Percentiles rank a stretch among this genome's conserved stretches.
Evolutionary conservation across 352 stramenopile genomes (phyloP).

Genomic region (Halophytophthora polymorphica): DNA sequence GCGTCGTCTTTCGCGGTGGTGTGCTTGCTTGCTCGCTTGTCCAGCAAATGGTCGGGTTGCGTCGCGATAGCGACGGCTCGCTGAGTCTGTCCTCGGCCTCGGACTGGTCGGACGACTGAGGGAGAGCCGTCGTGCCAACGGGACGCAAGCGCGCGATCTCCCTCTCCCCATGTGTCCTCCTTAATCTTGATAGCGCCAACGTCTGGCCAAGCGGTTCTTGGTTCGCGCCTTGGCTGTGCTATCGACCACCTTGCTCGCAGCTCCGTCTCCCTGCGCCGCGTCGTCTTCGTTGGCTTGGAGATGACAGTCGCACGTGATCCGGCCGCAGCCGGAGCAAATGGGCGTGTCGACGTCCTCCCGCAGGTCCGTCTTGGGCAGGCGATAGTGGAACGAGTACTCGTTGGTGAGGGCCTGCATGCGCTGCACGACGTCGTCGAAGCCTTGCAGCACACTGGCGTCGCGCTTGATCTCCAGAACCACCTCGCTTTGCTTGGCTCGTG

Average conservation of each 20-base stretch:
- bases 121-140: background rate
- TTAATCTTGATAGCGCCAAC: constrained; percentile 37
- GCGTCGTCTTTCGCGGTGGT: constrained; percentile 1
- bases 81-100: constrained; percentile 83
- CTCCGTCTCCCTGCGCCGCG: background rate
- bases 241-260: constrained; percentile 6
- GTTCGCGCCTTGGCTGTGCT: constrained; percentile 20
- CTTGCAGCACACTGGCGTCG: constrained; percentile 34
- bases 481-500: constrained; percentile 38
- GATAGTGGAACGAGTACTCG: constrained; percentile 57
- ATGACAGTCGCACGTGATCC: constrained; percentile 56
- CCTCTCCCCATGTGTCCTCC: constrained; percentile 1
- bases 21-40: constrained; percentile 4
- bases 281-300: constrained; percentile 9
- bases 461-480: constrained; percentile 42
- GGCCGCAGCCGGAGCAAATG: constrained; percentile 50
- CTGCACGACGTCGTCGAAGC: constrained; percentile 49
- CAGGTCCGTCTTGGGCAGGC: constrained; percentile 55
- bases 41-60: constrained; percentile 83
- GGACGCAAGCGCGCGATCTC: background rate
- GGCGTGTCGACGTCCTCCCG: constrained; percentile 33
- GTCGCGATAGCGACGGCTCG: constrained; percentile 60
- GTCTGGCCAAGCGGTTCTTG: constrained; percentile 26
- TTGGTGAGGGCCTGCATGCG: constrained; percentile 51
- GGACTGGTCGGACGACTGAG: constrained; percentile 85